Evolutionary conservation across 2,329 filamentous ascomycete genomes (phyloP).

Genomic region (Rhynchosporium agropyri): DNA sequence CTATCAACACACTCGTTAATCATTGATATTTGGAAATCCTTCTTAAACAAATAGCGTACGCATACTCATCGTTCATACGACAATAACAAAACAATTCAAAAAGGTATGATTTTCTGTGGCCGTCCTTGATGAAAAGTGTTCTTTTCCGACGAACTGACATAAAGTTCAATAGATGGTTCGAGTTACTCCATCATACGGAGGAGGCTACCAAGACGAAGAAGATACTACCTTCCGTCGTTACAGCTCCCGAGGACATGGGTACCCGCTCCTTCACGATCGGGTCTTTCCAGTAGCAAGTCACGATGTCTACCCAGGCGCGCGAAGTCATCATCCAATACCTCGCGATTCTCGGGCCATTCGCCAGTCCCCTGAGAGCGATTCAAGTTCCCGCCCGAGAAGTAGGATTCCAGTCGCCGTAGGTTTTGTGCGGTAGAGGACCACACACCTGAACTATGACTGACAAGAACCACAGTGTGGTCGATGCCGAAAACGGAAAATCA

Average conservation of each 20-base stretch:
- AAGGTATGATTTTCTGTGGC: slow-evolving; percentile 13
- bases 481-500: slow-evolving; percentile 92
- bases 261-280: slow-evolving; percentile 38
- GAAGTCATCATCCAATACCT: slow-evolving; percentile 28
- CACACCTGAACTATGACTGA: not conserved
- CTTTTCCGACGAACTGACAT: slow-evolving; percentile 13
- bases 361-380: slow-evolving; percentile 33
- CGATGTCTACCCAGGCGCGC: slow-evolving; percentile 26
- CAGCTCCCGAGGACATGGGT: slow-evolving; percentile 33
- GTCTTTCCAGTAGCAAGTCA: slow-evolving; percentile 27
- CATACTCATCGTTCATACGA: not conserved
- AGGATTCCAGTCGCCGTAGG: slow-evolving; percentile 57
- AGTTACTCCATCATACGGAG: slow-evolving; percentile 28
- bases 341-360: slow-evolving; percentile 32
- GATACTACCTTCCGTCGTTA: slow-evolving; percentile 35
- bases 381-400: slow-evolving; percentile 36
- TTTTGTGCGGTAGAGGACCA: slow-evolving; percentile 4
- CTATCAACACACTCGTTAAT: slow-evolving; percentile 27
- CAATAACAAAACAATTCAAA: not conserved
- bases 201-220: slow-evolving; percentile 32
- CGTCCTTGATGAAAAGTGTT: not conserved
- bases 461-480: slow-evolving; percentile 69
- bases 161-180: slow-evolving; percentile 26
- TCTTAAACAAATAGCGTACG: not conserved
- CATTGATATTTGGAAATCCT: slow-evolving; percentile 9